Conservation (phyloP, 2,329 filamentous ascomycete genomes). For the Hymenoscyphus linearis region DNA sequence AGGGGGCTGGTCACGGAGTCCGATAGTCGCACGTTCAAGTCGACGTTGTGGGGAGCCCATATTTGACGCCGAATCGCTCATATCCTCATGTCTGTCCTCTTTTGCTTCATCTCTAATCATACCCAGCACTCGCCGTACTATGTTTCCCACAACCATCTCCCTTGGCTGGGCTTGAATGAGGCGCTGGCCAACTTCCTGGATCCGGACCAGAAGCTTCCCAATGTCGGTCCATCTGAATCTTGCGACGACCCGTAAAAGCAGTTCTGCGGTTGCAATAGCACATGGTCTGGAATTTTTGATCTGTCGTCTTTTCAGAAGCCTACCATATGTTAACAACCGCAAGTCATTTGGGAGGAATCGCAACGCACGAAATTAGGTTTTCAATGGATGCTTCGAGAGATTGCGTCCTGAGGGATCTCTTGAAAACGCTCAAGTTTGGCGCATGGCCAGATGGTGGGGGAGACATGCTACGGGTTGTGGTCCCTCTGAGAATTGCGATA, state of each 20-base stretch:
- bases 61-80: constrained; percentile 29
- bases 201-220: constrained; percentile 70
- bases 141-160: constrained; percentile 89
- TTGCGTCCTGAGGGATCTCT: constrained; percentile 71
- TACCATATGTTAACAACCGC: constrained; percentile 18
- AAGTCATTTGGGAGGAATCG: constrained; percentile 12
- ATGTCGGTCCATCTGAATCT: constrained; percentile 74
- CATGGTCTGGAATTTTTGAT: constrained; percentile 84
- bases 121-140: constrained; percentile 82
- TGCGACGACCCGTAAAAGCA: constrained; percentile 81
- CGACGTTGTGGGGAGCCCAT: constrained; percentile 27
- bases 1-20: constrained; percentile 11
- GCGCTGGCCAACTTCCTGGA: constrained; percentile 71
- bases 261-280: constrained; percentile 83
- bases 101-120: constrained; percentile 88
- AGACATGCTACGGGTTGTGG: constrained; percentile 43
- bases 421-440: constrained; percentile 71
- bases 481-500: neutral
- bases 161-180: constrained; percentile 73
- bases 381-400: constrained; percentile 79
- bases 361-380: constrained; percentile 66
- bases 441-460: constrained; percentile 45
- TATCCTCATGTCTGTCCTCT: constrained; percentile 63
- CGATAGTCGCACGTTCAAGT: constrained; percentile 15
- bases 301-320: constrained; percentile 84